These are phyloP conservation scores for Curvularia lunata DNA, from an alignment of 2,329 filamentous ascomycete species.

Conservation along the genomic window DNA sequence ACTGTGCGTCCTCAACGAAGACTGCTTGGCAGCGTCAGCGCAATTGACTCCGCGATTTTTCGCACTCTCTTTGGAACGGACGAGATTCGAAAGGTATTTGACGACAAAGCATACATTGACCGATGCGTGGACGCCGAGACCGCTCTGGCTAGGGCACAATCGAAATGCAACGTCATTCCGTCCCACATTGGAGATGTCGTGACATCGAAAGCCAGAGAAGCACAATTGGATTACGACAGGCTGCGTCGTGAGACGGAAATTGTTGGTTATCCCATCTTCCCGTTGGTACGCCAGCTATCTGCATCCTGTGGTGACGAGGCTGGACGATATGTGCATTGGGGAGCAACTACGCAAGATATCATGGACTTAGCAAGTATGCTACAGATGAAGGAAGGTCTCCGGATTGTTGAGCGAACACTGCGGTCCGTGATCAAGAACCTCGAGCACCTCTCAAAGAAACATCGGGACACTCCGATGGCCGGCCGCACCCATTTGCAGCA, in stretches of 20 bases:
- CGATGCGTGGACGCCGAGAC: slow-evolving; percentile 60
- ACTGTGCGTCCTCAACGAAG: slow-evolving; percentile 29
- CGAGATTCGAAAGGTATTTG: slow-evolving; percentile 59
- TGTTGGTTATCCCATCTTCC: slow-evolving; percentile 62
- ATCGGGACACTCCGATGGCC: slow-evolving; percentile 63
- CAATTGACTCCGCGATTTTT: slow-evolving; percentile 60
- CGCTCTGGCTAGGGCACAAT: slow-evolving; percentile 60
- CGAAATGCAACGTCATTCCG: slow-evolving; percentile 57
- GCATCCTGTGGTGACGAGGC: slow-evolving; percentile 46
- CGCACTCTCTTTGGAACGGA: slow-evolving; percentile 60
- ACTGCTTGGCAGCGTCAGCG: slow-evolving; percentile 41
- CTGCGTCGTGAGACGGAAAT: slow-evolving; percentile 57
- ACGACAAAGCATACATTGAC: slow-evolving; percentile 58
- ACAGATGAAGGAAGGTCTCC: slow-evolving; percentile 60
- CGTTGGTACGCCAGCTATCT: slow-evolving; percentile 58
- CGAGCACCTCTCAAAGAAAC: slow-evolving; percentile 51
- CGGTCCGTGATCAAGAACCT: slow-evolving; percentile 54
- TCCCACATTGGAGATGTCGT: slow-evolving; percentile 46
- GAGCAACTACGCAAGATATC: slow-evolving; percentile 65
- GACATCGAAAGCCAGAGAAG: slow-evolving; percentile 37
- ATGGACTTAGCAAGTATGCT: slow-evolving; percentile 63
- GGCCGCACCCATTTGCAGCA: slow-evolving; percentile 65
- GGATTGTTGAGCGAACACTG: slow-evolving; percentile 56
- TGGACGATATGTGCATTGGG: slow-evolving; percentile 62
- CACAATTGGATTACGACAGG: slow-evolving; percentile 53